Evolutionary conservation across 805 yeast species (phyloP), one percentile per base, ranked within the genome.

Genomic region (Candida succiphila): DNA sequence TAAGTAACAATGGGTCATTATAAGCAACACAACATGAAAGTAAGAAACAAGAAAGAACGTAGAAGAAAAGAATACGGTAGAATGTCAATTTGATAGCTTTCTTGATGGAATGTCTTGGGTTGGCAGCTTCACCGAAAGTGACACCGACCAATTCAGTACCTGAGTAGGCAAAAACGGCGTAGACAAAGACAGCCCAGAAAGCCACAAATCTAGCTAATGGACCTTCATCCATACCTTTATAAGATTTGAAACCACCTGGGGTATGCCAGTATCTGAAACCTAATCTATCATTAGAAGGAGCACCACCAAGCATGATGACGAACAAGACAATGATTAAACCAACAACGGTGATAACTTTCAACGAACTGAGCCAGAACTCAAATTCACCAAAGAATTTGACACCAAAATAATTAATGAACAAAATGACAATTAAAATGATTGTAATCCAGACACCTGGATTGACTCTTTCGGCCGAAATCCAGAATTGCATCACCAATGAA

Each of bases 271-370:
- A 65, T 35, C 56, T 51, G 42, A 60, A 61, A 7, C 61, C 58
- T 47, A 61, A 44, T 54, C 89, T 67, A 45, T 80, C 86, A 46
- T 77, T 78, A 28, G 66, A 65, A 41, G 89, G 88, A 20, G 77
- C 83, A 35, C 92, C 94, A 38, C 94, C 94, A 36, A 76, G 61
- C 59, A 80, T 78, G 39, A 82, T 69, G 37, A 77, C 58, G 42
- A 80, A 66, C 34, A 80, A 60, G 33, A 79, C 53, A 13, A 83
- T 39, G 37, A 83, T 79, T 31, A 82, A 61, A n/a, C 81, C 87
- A 27, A 75, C 42, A 60, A 76, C 71, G 6, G 82, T 74, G 26
- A 75, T 29, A 23, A 82, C 77, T 57, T 82, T 82, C 44, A 80
- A 58, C 20, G 72, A 52, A 3, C 83, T 74, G 35, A 80, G 60